Conservation (phyloP, 495 filamentous ascomycete genomes). For the Penicillium macrosclerotiorum region DNA sequence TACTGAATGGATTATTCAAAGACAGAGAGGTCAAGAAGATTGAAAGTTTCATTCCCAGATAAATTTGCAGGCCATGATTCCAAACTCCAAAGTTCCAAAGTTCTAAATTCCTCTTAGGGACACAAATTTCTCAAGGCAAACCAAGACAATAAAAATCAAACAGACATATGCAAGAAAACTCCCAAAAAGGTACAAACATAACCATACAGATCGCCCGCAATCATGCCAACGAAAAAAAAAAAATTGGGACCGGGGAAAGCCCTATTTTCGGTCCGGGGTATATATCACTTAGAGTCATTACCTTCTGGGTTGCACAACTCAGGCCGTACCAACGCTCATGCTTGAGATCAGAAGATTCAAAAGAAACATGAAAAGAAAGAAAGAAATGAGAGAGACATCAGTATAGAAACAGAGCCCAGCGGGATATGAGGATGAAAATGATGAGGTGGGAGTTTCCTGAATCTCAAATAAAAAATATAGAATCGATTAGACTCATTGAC, state of each 20-base stretch:
- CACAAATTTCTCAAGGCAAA: not conserved
- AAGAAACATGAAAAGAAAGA: constrained; percentile 2
- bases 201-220: constrained; percentile 8
- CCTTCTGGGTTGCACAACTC: constrained; percentile 2
- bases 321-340: constrained; percentile 22
- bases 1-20: too few species aligned
- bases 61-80: too few species aligned
- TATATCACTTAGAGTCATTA: constrained; percentile 19
- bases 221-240: constrained; percentile 8
- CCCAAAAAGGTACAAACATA: not conserved
- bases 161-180: too few species aligned
- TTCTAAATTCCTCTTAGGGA: too few species aligned
- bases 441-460: not conserved
- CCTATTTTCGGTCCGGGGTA: too few species aligned
- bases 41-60: not conserved
- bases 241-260: too few species aligned
- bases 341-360: constrained; percentile 10
- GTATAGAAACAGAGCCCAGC: constrained; percentile 9
- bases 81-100: too few species aligned
- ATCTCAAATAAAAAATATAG: not conserved
- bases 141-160: too few species aligned
- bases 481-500: too few species aligned
- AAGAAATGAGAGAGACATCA: not conserved
- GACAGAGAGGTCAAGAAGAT: too few species aligned
- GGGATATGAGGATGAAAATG: not conserved